Evolutionary conservation across 805 yeast genomes (phyloP), one percentile per base, ranked within the genome.

Genomic region (Teunomyces aglyptinius): DNA sequence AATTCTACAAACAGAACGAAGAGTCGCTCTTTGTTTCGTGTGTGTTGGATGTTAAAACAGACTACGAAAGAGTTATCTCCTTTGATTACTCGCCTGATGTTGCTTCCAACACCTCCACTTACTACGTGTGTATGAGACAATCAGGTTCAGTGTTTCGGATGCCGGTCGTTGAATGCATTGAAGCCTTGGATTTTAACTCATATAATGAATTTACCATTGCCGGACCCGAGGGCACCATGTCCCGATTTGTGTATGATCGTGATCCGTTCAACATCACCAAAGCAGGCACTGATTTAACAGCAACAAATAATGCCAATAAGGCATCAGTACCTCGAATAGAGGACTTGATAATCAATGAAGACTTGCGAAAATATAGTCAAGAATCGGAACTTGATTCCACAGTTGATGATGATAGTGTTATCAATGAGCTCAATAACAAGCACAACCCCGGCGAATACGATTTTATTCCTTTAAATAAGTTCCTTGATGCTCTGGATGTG

Each of bases 91-190:
- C 83, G n/a, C 82, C 84, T 0, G 81, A 78, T 47, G 49, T 65
- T 3, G 46, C 58, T 5, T 68, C 80, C 2, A 66, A 61, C n/a
- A 75, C 82, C 18, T 77, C 81, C 1, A 77, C 86, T 6, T 82
- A 85, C 54, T 74, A 88, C 47, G 81, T 91, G 24, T 90, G 97
- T 63, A 85, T 91, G 86, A 73, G 97, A 52, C 95, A 89, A 57
- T 86, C 96, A 1, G 97, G 97, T 3, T 85, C 88, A 44, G 83
- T 90, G 0, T 90, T 86, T 64, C 74, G 85, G 48, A 87, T 87
- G 91, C 78, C 85, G 0, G 86, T 85, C 0, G 66, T 72, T 1
- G 92, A 87, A 59, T 78, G 86, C 42, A 82, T 82, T 27, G 81
- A 81, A 31, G 73, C 82, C 6, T 60, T 86, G 6, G 72, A 70